Conservation (phyloP, 225 moss, liverwort and hornwort genomes). For the Neckera pumila region DNA sequence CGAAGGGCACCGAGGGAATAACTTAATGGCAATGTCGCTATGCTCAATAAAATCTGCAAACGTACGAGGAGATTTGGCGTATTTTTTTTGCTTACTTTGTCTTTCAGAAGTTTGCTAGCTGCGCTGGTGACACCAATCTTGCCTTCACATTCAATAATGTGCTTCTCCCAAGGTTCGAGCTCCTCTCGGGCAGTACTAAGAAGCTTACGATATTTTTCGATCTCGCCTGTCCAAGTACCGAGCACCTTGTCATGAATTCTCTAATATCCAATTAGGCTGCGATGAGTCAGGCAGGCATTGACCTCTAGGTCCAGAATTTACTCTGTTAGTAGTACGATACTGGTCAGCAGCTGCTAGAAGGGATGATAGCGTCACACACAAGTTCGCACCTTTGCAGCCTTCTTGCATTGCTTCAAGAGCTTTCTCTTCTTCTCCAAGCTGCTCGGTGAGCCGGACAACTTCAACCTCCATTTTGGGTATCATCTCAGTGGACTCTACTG, state of each 20-base stretch:
- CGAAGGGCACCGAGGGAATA: not conserved
- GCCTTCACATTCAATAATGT: constrained; percentile 77
- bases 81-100: constrained; percentile 55
- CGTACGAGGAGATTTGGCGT: not conserved
- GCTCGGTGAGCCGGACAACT: constrained; percentile 46
- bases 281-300: not conserved
- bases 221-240: constrained; percentile 43
- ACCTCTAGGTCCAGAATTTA: not conserved
- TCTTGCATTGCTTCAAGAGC: constrained; percentile 67
- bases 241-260: not conserved
- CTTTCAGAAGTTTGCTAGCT: constrained; percentile 73
- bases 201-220: constrained; percentile 61
- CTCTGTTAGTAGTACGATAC: not conserved
- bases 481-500: constrained; percentile 45
- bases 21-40: not conserved
- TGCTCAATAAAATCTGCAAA: not conserved
- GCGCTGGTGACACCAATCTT: constrained; percentile 66
- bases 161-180: constrained; percentile 94
- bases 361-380: not conserved
- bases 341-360: not conserved
- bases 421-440: constrained; percentile 74
- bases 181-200: constrained; percentile 55
- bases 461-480: constrained; percentile 80
- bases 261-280: not conserved
- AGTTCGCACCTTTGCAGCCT: constrained; percentile 62